Base-by-base conservation (phyloP, 2,329 filamentous ascomycete species). In the Thermothelomyces thermophilus region DNA sequence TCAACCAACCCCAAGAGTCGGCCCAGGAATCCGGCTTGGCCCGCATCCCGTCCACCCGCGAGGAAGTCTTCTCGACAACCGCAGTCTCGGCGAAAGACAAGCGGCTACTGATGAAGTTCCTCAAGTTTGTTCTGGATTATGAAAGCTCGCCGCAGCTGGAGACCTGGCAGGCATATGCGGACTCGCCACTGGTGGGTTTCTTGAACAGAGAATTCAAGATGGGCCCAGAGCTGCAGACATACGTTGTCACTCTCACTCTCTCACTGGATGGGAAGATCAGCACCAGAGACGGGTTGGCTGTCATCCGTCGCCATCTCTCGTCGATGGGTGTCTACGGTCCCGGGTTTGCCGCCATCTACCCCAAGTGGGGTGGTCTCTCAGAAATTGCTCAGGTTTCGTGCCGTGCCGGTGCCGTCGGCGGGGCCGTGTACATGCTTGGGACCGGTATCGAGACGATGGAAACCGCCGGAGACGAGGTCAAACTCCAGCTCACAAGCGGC, bases 371-470 rank as follows among this genome's bases (percentile, higher is more conserved):
- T 41, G 90, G 91, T 24, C 75, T 86, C 41, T 86, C 89, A 28
- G 91, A 98, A 68, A 82, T 97, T 52, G 82, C 87, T 26, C 91
- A 98, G 71, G 90, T 95, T 20, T 87, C 84, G 4, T 97, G 93
- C 65, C 86, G 91, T 58, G 89, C 91, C 34, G 83, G 84, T 54
- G 91, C 91, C 17, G 93, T 98, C 6, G 91, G 91, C 31, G 93
- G 93, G 41, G 88, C 84, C 10, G 80, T 94, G 3, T 97, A 97
- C 68, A 87, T 95, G 65, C 79, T 97, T 14, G 86, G 83, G 37
- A 84, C 84, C 42, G 82, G 82, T 9, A 71, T 93, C 47, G 66
- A 76, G 39, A 58, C 63, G 14, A 59, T 66, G 44, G 55, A 60
- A 48, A 54, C 54, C 33, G 51, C 42, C 13, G 50, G 41, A 24